Evolutionary conservation across 1,139 yeast species (phyloP), one percentile per base, ranked within the genome.

Genomic region (Blastobotrys apis): DNA sequence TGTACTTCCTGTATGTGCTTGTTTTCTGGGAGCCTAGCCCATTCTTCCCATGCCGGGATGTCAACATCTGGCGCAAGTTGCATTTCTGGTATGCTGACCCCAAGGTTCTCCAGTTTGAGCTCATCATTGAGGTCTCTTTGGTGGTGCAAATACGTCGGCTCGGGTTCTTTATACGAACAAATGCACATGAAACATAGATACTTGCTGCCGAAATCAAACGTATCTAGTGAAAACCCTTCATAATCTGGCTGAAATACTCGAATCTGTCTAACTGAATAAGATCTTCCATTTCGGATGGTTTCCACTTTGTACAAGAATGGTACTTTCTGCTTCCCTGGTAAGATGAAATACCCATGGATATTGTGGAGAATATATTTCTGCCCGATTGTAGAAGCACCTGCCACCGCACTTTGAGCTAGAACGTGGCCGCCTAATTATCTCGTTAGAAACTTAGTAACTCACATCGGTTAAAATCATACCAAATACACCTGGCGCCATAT

Each of bases 231-330:
- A 15, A 27, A 19, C 13, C 53, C 50, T 25, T 42, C 49, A 22
- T 54, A 49, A 20, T 51, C 54, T 20, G 53, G 45, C 46, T 63
- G 66, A 43, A 52, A 62, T 5, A 60, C 65, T 39, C 55, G 48
- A 41, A 63, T 56, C 36, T 53, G 53, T 10, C 66, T 54, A 3
- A 58, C 56, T 17, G 52, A 42, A 45, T 59, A 63, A 1, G 58
- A 52, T 25, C 53, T 46, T 8, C 66, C 65, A 39, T 57, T 52
- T 10, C 67, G 49, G 6, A 62, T 44, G 3, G 48, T 47, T 25
- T 56, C 59, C n/a, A 63, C 62, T 17, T 51, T 47, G 48, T 62
- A 63, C 5, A 53, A 45, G 37, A 62, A 63, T 2, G 67, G 67
- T 5, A 58, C 52, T 21, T 56, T 50, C 22, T 52, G 48, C 12